Evolutionary conservation across 2,329 filamentous ascomycete genomes (phyloP).

Genomic region (Arthroderma sp.): DNA sequence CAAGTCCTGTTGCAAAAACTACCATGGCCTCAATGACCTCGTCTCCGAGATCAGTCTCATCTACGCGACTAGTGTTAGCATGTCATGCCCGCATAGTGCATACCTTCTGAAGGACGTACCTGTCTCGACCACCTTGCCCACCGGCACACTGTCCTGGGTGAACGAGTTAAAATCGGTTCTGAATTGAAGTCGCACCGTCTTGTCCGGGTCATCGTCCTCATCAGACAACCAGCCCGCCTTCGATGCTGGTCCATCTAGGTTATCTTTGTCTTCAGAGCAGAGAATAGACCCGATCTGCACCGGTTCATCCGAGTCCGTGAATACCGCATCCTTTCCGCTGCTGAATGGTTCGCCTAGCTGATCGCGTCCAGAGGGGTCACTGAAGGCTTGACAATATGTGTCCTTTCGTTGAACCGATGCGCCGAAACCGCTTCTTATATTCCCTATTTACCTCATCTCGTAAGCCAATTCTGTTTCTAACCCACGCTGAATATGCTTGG

Average conservation of each 20-base stretch:
- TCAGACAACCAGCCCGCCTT: background rate
- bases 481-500: too few relatives aligned
- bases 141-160: conserved; percentile 4
- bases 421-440: background rate
- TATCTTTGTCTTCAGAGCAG: conserved; percentile 2
- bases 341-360: conserved; percentile 6
- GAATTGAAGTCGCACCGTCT: conserved; percentile 6
- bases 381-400: conserved; percentile 9
- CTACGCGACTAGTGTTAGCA: background rate
- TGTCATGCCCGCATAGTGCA: background rate
- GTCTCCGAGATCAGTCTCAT: background rate
- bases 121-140: conserved; percentile 2
- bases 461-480: too few relatives aligned
- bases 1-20: background rate
- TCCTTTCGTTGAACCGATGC: conserved; percentile 5
- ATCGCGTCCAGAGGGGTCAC: conserved; percentile 8
- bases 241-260: conserved; percentile 1
- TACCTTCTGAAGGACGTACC: background rate
- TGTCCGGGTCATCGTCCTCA: background rate
- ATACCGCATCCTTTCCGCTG: conserved; percentile 1
- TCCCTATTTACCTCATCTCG: too few relatives aligned
- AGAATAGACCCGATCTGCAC: conserved; percentile 7
- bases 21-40: conserved; percentile 7
- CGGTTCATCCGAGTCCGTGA: conserved; percentile 1
- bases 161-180: conserved; percentile 4